Evolutionary conservation across 1,284 basidiomycete genomes (phyloP), one percentile per base, ranked within the genome.

Genomic region (Ganoderma resinaceum): DNA sequence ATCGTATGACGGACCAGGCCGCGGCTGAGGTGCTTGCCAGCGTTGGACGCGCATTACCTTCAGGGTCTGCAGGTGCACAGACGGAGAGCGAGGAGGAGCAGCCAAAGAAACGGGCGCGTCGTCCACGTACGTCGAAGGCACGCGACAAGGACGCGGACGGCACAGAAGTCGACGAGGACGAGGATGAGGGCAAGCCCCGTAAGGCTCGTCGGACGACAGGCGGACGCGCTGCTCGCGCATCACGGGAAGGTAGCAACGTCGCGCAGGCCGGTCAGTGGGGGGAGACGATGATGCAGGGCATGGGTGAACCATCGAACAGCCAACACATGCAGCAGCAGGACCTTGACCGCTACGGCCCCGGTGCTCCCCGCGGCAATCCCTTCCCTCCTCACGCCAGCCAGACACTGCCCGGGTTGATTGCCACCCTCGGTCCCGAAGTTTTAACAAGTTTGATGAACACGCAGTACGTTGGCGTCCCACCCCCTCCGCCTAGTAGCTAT

Each of bases 11-110:
- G 16, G 93, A 95, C 77, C 92, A 93, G 77, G 92, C 93, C 55
- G 93, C 93, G 6, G 93, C 93, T 16, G 93, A 94, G 80, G 89
- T 92, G 2, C 87, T 95, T 55, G 93, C 94, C 46, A 89, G 91
- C 61, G 91, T 95, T 31, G 91, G 92, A 26, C 87, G 91, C 61
- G 82, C 84, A 8, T 76, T 78, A 6, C 68, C 75, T 29, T 82
- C 80, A 43, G 81, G 82, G 14, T 78, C 80, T 65, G 80, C 78
- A 5, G 81, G 79, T 64, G 83, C 83, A 6, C 88, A 73, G 49
- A 80, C 89, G 37, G 89, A 89, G 68, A 89, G 86, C 69, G 90
- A 88, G 55, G 87, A 83, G 69, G 82, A 83, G 62, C 87, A 87
- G 73, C 89, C 86, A 60, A 86, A 82, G 80, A 91, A 88, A 78